Evolutionary conservation across 345 rosid genomes (phyloP), one percentile per base, ranked within the genome.

Genomic region (Luvunga scandens): DNA sequence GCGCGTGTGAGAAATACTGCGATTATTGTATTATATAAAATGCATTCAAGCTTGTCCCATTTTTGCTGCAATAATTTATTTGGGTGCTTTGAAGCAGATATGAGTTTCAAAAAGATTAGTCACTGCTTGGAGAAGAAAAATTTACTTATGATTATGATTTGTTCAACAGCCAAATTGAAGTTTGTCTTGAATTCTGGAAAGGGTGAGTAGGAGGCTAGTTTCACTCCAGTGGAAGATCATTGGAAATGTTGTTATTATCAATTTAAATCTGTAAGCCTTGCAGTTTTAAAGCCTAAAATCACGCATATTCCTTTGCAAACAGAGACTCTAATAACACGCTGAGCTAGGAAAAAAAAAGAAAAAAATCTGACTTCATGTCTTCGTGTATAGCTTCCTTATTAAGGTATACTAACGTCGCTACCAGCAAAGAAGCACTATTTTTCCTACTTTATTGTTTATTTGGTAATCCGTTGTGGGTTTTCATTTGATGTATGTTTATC

Each of bases 161-260:
- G 93, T 78, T 87, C 36, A 55, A 75, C 81, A 78, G 60, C 42
- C 87, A 85, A 83, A 72, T 88, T 50, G 85, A 57, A 77, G 77
- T 30, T 65, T 64, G 81, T 74, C 86, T 91, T 9, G 90, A 85
- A 78, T 83, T 92, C 72, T 94, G 93, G 95, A 77, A 77, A 30
- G 16, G 91, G 90, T 48, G 87, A 89, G 77, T 66, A 90, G 77
- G 94, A 91, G 77, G 90, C 93, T 38, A 83, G 69, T 73, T 92
- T 84, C 81, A 67, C 85, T 36, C 92, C 91, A 12, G 85, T 84
- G 80, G 91, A 91, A 81, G 97, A 92, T 86, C 89, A 88, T 7
- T 94, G 97, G 97, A 94, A 94, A 84, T 92, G 97, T 69, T 66
- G 82, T 50, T 80, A 28, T 80, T 94, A 95, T 73, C 88, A 87